A percentile compares a stretch with the other conserved stretches of the same genome.
phyloP scores from a whole-genome alignment of 108 stramenopile species.

The Schizochytrium sp. region DNA sequence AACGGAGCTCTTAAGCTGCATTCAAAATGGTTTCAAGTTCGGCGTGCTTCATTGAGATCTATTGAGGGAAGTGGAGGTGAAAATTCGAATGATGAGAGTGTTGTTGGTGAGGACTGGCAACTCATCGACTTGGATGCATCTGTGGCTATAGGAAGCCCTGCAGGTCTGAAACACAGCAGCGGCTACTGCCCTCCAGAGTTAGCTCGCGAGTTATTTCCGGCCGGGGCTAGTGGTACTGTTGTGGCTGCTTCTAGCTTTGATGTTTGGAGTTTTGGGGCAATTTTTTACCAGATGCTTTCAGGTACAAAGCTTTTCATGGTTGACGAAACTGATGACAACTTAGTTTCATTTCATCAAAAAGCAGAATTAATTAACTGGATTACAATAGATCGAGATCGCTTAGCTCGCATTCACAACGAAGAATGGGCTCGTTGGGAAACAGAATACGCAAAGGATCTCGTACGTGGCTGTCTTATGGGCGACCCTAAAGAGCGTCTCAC shows the following conservation, averaged over 20 bases:
- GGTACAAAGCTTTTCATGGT: constrained; percentile 65
- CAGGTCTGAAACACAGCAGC: constrained; percentile 20
- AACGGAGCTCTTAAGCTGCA: constrained; percentile 1
- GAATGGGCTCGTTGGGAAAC: constrained; percentile 33
- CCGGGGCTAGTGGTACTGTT: background rate
- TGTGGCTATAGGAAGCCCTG: background rate
- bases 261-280: constrained; percentile 68
- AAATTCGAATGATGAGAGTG: no score
- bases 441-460: constrained; percentile 46
- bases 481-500: constrained; percentile 3
- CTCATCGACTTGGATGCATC: constrained; percentile 45
- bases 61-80: no score
- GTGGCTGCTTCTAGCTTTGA: constrained; percentile 59
- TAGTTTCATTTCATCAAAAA: background rate
- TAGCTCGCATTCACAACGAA: background rate
- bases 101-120: background rate
- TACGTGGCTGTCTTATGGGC: constrained; percentile 37
- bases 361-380: constrained; percentile 50
- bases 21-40: background rate
- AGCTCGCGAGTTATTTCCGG: background rate
- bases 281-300: constrained; percentile 66
- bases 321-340: constrained; percentile 28
- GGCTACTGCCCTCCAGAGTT: constrained; percentile 45
- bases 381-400: background rate
- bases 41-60: no score